A percentile compares a stretch with the other conserved stretches of the same genome.
Conservation (phyloP, 2,329 filamentous ascomycete genomes). For the Xylaria sp. region DNA sequence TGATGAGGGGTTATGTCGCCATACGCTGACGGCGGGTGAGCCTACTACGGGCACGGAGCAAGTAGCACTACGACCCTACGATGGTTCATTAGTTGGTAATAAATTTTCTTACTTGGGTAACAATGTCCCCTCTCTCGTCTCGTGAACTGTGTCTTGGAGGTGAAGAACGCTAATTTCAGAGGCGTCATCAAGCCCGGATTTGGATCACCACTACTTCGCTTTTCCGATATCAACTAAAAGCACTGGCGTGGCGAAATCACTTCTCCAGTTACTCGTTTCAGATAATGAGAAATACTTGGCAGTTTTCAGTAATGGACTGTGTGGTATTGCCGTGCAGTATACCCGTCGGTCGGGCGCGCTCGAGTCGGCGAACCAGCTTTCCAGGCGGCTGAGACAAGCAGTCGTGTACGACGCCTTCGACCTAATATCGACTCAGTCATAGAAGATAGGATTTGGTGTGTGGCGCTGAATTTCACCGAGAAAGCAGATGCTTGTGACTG, state of each 20-base stretch:
- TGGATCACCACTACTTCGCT: background rate
- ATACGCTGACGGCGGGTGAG: background rate
- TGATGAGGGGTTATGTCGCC: background rate
- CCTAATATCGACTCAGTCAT: background rate
- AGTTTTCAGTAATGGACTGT: background rate
- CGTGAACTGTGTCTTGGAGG: background rate
- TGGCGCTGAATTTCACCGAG: conserved; percentile 20
- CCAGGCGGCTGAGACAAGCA: conserved; percentile 18
- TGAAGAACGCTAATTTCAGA: background rate
- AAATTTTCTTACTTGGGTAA: background rate
- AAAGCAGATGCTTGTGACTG: background rate
- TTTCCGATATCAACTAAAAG: conserved; percentile 10
- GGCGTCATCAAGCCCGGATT: background rate
- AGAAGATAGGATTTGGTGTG: conserved; percentile 4
- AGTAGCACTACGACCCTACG: background rate
- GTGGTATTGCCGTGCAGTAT: conserved; percentile 3
- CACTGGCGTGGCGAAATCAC: background rate
- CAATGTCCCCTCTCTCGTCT: too few species aligned
- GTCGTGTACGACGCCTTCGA: conserved; percentile 3
- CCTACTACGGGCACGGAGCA: background rate
- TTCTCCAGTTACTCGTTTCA: background rate
- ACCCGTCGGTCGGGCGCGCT: background rate
- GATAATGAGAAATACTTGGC: background rate
- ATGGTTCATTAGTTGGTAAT: background rate
- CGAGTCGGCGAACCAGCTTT: conserved; percentile 17